Percentiles rank a stretch among this genome's conserved stretches.
Conservation (phyloP, 2,329 filamentous ascomycete species). For the Pyricularia sp. region DNA sequence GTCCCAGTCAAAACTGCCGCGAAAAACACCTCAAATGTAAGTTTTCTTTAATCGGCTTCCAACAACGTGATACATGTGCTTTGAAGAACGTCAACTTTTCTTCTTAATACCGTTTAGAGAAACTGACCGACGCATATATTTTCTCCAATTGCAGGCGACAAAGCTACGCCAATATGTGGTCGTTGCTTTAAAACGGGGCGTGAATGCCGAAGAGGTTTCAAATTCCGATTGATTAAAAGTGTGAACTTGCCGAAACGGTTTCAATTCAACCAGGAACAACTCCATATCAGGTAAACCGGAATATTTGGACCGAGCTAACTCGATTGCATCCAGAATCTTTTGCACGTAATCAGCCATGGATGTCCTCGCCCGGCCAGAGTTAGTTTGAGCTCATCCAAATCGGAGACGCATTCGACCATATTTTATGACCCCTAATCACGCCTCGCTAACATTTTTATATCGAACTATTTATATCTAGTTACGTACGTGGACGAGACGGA, state of each 20-base stretch:
- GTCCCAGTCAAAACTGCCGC: conserved; percentile 32
- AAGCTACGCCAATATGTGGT: conserved; percentile 22
- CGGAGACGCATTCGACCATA: not conserved
- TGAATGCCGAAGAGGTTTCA: conserved; percentile 20
- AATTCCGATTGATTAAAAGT: conserved; percentile 21
- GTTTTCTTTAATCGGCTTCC: conserved; percentile 9
- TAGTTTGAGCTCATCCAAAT: conserved; percentile 9
- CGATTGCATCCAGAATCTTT: conserved; percentile 15
- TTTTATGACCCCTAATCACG: too few relatives aligned
- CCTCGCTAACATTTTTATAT: not conserved
- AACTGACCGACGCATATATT: not conserved
- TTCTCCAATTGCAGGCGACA: conserved; percentile 26
- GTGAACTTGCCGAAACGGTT: not conserved
- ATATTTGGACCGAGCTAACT: not conserved
- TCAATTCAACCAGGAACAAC: not conserved
- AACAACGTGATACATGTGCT: not conserved
- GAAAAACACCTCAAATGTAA: conserved; percentile 37
- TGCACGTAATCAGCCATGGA: conserved; percentile 21
- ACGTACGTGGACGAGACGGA: conserved; percentile 4
- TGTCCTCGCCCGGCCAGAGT: conserved; percentile 19
- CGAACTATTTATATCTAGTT: not conserved
- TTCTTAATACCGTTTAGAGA: not conserved
- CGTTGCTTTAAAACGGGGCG: conserved; percentile 18
- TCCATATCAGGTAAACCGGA: not conserved
- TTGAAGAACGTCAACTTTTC: not conserved